These are phyloP conservation scores for Escovopsis sp. DNA, from an alignment of 2,329 filamentous ascomycete species.

Conservation along the genomic window DNA sequence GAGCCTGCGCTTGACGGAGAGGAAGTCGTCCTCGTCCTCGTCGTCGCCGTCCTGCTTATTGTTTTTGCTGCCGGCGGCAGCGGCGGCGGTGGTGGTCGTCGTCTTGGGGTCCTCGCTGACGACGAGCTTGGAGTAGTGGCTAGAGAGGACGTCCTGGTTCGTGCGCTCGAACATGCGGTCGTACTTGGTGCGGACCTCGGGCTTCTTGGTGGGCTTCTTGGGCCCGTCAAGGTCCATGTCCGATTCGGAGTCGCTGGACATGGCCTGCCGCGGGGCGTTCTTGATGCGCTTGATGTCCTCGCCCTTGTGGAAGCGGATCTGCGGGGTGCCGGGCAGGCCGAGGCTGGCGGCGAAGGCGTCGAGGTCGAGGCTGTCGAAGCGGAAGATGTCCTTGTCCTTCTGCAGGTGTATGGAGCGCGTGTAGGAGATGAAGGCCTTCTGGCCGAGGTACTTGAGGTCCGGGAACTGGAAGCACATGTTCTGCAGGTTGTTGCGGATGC, in stretches of 20 bases:
- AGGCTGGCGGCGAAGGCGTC: slow-evolving; percentile 77
- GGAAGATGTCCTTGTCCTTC: slow-evolving; percentile 83
- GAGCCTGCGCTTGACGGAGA: slow-evolving; percentile 80
- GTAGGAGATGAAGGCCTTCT: slow-evolving; percentile 92
- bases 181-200: slow-evolving; percentile 78
- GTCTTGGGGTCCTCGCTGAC: slow-evolving; percentile 27
- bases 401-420: slow-evolving; percentile 73
- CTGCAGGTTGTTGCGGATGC: slow-evolving; percentile 71
- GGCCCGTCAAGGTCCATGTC: slow-evolving; percentile 37
- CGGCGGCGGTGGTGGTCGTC: too few species aligned
- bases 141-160: slow-evolving; percentile 91
- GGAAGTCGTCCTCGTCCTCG: slow-evolving; percentile 65
- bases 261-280: slow-evolving; percentile 59
- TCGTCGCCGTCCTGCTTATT: slow-evolving; percentile 29
- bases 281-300: slow-evolving; percentile 78
- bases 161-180: slow-evolving; percentile 96
- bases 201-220: slow-evolving; percentile 47
- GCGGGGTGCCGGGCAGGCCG: slow-evolving; percentile 78
- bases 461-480: slow-evolving; percentile 94
- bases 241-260: slow-evolving; percentile 47
- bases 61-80: not conserved
- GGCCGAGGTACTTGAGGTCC: slow-evolving; percentile 84
- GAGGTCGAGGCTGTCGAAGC: slow-evolving; percentile 66
- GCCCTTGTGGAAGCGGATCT: slow-evolving; percentile 86
- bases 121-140: slow-evolving; percentile 82